Base-by-base conservation (phyloP, 768 basidiomycete genomes). In the Galerina marginata region DNA sequence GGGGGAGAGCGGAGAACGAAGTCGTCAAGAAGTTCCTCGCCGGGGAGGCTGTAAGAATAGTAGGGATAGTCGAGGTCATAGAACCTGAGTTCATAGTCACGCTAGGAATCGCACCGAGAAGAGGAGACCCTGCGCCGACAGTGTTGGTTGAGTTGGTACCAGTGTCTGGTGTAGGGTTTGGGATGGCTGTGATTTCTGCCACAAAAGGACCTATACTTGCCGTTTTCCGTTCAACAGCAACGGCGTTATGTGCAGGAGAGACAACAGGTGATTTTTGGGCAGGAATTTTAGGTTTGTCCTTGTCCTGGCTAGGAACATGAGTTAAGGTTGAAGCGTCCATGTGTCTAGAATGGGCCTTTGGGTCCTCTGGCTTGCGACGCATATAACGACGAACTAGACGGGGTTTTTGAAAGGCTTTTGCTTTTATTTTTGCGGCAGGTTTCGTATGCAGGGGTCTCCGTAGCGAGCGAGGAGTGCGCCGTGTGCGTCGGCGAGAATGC, bases 101-200 rank as follows among this genome's bases (percentile, higher is more conserved):
- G 55, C 56, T 63, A 25, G 59, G 63, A 47, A 68, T 46, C 60
- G 75, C 52, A 60, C 73, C 64, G 55, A 73, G 61, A 61, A 65
- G 60, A 64, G 75, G 57, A 71, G 76, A 64, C 64, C 74, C 69
- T 63, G 72, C 60, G 66, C 62, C 58, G 50, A 68, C 58, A 45
- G 73, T 40, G 9, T 54, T 51, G 16, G 58, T 39, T 25, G 56
- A 14, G 25, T 45, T 60, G 29, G 54, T 58, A 33, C 77, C 79
- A 48, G 76, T 79, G 48, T 83, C 81, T 23, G 83, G 82, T 40
- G 78, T 77, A 60, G 85, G 85, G 61, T 79, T 77, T 11, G 86
- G 84, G 45, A 86, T 71, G 43, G 77, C 72, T 6, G 79, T 79
- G 14, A 74, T 66, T 58, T 81, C 77, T 25, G 47, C 66, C 55